Evolutionary conservation across 1,284 basidiomycete genomes (phyloP).

Genomic region (Apiotrichum sp.): DNA sequence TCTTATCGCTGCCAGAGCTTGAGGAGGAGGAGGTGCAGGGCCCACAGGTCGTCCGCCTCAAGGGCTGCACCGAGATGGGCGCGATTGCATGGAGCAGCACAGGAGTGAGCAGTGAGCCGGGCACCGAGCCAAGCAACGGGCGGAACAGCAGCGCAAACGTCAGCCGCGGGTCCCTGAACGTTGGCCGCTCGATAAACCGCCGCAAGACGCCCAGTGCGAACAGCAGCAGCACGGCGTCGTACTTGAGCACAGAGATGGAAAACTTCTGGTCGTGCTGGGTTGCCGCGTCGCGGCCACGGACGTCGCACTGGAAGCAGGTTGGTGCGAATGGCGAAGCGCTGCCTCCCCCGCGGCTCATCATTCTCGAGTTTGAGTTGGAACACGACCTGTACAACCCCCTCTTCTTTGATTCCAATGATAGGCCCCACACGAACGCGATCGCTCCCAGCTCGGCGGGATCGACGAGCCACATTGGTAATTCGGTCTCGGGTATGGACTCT

Average conservation of each 20-base stretch:
- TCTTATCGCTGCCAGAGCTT: conserved; percentile 57
- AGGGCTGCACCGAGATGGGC: conserved; percentile 45
- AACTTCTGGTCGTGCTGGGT: conserved; percentile 72
- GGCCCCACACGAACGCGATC: too few species aligned
- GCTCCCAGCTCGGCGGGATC: too few species aligned
- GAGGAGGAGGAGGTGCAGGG: conserved; percentile 48
- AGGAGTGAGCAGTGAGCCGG: too few species aligned
- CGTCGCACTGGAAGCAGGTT: conserved; percentile 25
- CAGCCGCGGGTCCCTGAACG: too few species aligned
- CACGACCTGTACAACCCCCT: conserved; percentile 67
- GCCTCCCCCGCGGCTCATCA: conserved; percentile 49
- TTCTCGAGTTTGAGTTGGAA: conserved; percentile 80
- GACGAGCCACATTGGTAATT: neutral
- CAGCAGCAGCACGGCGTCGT: too few species aligned
- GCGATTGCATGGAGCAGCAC: neutral
- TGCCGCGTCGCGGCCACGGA: conserved; percentile 61
- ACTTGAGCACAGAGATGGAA: too few species aligned
- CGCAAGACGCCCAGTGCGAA: conserved; percentile 16
- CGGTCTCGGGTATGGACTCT: neutral
- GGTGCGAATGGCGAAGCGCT: conserved; percentile 3
- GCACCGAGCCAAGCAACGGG: too few species aligned
- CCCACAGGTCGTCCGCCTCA: conserved; percentile 64
- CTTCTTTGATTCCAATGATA: too few species aligned
- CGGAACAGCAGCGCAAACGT: neutral
- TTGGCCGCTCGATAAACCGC: too few species aligned